Evolutionary conservation across 2,329 filamentous ascomycete species (phyloP), one percentile per base, ranked within the genome.

Genomic region (Exutisphaerella laricina): DNA sequence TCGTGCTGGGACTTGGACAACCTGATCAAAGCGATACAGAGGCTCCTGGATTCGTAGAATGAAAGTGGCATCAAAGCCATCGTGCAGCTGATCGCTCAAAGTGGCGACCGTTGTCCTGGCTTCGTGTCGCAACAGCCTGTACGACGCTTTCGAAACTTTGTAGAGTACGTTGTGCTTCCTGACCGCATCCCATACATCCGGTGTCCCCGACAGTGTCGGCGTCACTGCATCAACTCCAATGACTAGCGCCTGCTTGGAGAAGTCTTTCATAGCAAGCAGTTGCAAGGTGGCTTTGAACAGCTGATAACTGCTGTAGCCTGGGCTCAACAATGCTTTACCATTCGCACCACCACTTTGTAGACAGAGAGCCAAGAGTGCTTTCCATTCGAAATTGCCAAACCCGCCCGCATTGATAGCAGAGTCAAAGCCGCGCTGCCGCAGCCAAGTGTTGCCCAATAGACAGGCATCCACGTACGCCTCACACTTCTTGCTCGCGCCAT

Each of bases 231-330:
- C 70, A 10, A 73, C 56, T 59, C 65, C 58, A 54, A 72, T 54
- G 45, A 79, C 57, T 49, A 72, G 48, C 59, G 80, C 52, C 78
- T 84, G 54, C 55, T 78, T 82, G 43, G 70, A 71, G 41, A 96
- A 70, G 57, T 95, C 82, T 26, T 78, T 82, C 1, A 78, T 76
- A 1, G 84, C 80, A 13, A 98, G 70, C 54, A 90, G 92, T 60
- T 96, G 90, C n/a, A 98, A 70, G 1, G 83, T 81, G 2, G 88
- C 89, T 66, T 96, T 97, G 75, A 98, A 96, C 32, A 97, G 74
- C 65, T 97, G 90, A 17, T 90, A 92, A 65, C 84, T 85, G 68
- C 85, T 95, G 57, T 95, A 84, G 5, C 86, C 86, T 4, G 79
- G 73, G 4, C 88, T 88, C 12, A 97, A 73, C 4, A 86, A 69